A percentile compares a stretch with the other conserved stretches of the same genome.
Evolutionary conservation across 2,329 filamentous ascomycete species (phyloP).

Genomic region (Tricladium varicosporioides): DNA sequence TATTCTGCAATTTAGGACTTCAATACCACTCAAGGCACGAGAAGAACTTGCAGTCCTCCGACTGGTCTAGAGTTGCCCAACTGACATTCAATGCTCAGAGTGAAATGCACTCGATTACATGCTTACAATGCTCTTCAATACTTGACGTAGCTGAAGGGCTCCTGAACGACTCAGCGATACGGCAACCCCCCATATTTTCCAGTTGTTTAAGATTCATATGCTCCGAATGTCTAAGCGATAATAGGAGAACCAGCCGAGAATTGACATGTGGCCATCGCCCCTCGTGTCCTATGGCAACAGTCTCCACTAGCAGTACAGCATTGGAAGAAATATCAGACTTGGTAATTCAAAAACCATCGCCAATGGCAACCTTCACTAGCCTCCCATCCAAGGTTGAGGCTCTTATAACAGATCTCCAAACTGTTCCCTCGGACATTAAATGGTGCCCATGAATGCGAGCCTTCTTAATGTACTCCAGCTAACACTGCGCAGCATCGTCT

Average conservation of each 20-base stretch:
- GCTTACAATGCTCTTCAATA: not conserved
- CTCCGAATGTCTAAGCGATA: not conserved
- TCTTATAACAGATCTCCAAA: too few relatives aligned
- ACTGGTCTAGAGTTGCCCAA: not conserved
- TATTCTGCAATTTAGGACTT: conserved; percentile 3
- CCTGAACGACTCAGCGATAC: not conserved
- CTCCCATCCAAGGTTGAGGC: too few relatives aligned
- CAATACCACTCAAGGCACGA: not conserved
- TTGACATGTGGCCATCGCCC: not conserved
- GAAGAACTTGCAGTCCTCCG: not conserved
- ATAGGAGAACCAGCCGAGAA: not conserved
- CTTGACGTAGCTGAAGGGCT: not conserved
- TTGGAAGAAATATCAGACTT: too few relatives aligned
- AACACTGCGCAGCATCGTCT: conserved; percentile 16
- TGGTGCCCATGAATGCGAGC: too few relatives aligned
- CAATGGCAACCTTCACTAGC: too few relatives aligned
- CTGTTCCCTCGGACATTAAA: too few relatives aligned
- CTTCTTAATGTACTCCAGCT: too few relatives aligned
- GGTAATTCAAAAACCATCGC: too few relatives aligned
- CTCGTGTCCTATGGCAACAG: not conserved
- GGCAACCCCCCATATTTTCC: not conserved
- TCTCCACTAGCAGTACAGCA: too few relatives aligned
- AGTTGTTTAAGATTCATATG: not conserved
- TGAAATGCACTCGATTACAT: not conserved
- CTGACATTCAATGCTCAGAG: not conserved